phyloP scores from a whole-genome alignment of 306 rosid genomes.

The Malus sylvestris region DNA sequence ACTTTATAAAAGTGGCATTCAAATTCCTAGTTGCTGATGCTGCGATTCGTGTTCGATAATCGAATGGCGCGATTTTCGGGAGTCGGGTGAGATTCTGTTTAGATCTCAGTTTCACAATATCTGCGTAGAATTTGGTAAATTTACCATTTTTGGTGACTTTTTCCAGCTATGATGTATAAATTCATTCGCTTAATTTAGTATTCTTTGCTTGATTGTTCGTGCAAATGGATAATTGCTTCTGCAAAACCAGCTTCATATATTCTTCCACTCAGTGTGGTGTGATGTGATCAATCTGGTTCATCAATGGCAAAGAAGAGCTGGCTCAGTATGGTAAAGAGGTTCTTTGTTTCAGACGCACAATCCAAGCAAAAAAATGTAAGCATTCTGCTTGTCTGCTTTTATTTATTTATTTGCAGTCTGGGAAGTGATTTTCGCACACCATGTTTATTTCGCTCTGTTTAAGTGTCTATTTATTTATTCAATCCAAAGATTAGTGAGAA shows the following conservation, averaged over 20 bases:
- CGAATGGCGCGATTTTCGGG: constrained; percentile 14
- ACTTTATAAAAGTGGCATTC: constrained; percentile 29
- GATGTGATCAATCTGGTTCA: constrained; percentile 15
- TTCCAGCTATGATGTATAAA: neutral
- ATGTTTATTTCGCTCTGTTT: too few relatives aligned
- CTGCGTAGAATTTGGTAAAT: constrained; percentile 20
- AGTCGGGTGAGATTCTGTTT: constrained; percentile 29
- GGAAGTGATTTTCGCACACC: too few relatives aligned
- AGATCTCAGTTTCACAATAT: constrained; percentile 28
- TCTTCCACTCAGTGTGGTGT: neutral
- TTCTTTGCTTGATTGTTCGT: constrained; percentile 12
- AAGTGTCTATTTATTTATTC: too few relatives aligned
- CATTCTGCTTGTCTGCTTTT: neutral
- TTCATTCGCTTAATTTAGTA: neutral
- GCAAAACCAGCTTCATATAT: constrained; percentile 11
- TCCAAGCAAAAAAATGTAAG: constrained; percentile 60
- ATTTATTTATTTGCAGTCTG: neutral
- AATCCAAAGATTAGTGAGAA: too few relatives aligned
- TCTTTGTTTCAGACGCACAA: constrained; percentile 54
- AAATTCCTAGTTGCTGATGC: constrained; percentile 26
- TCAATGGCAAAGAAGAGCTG: constrained; percentile 79
- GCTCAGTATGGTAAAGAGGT: constrained; percentile 66
- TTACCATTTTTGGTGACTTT: constrained; percentile 6
- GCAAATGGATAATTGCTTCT: constrained; percentile 9
- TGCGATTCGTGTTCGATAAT: constrained; percentile 35